A percentile compares a stretch with the other conserved stretches of the same genome.
These are phyloP conservation scores for Hymenoscyphus infarciens DNA, from an alignment of 2,329 filamentous ascomycete species.

Conservation along the genomic window DNA sequence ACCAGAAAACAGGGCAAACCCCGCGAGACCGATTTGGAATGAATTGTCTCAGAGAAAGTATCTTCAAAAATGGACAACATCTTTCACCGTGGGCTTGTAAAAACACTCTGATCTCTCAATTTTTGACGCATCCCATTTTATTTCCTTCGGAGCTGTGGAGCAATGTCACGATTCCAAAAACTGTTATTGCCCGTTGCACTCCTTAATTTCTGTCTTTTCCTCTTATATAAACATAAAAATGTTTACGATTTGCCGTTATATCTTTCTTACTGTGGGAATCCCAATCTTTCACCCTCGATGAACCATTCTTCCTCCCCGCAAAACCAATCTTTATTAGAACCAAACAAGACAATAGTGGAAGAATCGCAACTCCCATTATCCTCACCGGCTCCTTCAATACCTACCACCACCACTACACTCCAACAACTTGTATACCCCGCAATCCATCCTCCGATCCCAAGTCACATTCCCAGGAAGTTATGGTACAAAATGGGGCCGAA, in stretches of 20 bases:
- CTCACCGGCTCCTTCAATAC: not conserved
- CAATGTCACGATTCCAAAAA: not conserved
- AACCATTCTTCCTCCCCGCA: not conserved
- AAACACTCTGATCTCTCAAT: not conserved
- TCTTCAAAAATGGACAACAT: not conserved
- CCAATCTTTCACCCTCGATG: not conserved
- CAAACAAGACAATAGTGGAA: not conserved
- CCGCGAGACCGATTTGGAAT: not conserved
- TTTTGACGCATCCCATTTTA: not conserved
- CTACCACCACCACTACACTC: not conserved
- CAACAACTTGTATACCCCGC: not conserved
- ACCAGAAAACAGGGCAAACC: not conserved
- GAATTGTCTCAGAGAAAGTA: not conserved
- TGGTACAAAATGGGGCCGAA: constrained; percentile 40
- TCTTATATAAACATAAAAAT: not conserved
- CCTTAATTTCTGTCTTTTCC: not conserved
- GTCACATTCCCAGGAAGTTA: constrained; percentile 31
- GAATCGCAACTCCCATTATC: not conserved
- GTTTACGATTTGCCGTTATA: not conserved
- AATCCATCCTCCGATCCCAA: not conserved
- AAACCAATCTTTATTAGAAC: not conserved
- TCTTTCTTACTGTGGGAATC: not conserved
- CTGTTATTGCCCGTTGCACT: not conserved
- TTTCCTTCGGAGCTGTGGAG: not conserved
- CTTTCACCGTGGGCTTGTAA: not conserved